Base-by-base conservation (phyloP, 2,329 filamentous ascomycete species). In the Hypoxylon sp. region DNA sequence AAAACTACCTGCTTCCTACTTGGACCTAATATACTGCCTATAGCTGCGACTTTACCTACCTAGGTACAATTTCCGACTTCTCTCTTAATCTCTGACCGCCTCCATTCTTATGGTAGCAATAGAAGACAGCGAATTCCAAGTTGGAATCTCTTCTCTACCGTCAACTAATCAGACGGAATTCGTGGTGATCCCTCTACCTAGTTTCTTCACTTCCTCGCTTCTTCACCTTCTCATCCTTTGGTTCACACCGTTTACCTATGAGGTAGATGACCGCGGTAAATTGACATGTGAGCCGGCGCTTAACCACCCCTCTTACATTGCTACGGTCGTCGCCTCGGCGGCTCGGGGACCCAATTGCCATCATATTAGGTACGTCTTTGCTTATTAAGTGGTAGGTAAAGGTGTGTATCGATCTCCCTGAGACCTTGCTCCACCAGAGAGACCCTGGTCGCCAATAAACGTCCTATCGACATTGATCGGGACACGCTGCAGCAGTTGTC, bases 291-390 rank as follows among this genome's bases (percentile, higher is more conserved):
- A 54, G 37, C 19, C 13, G 45, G 53, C 56, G 56, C 56, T 59
- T 59, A 57, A 40, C 20, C 9, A 25, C 21, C 19, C 25, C 25
- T 38, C 29, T 51, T 44, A 42, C 38, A 23, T 44, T n/a, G 31
- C 38, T 32, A 48, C 32, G 27, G 44, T 42, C 17, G 37, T 55
- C 41, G 13, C 52, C 51, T 57, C 43, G 42, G 56, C 56, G 56
- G 56, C 56, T 59, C 41, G 44, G 37, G 17, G 42, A 19, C 25
- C 52, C 53, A 59, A 59, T 59, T 40, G 53, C 30, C 37, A 47
- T 48, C 38, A 27, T 19, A 27, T 25, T 38, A 34, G 34, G n/a
- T n/a, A n/a, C n/a, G n/a, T n/a, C n/a, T 23, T 36, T 32, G 46
- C 56, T 57, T 59, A 59, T 54, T 44, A 44, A 48, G 55, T 41